These are phyloP conservation scores for Aureobasidium sp. DNA, from an alignment of 2,329 filamentous ascomycete species.

Conservation along the genomic window DNA sequence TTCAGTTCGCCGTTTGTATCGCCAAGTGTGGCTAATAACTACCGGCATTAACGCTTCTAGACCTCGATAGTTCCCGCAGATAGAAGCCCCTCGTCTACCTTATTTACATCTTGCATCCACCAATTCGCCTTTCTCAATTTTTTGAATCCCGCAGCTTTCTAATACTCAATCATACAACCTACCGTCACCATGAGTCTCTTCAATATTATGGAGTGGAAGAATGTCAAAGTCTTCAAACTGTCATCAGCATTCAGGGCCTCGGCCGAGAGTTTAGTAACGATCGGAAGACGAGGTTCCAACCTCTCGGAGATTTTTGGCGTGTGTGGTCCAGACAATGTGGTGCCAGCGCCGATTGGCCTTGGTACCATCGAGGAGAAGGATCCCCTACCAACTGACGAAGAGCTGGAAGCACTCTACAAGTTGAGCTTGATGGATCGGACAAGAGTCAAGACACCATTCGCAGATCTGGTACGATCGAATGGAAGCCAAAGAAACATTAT, in stretches of 20 bases:
- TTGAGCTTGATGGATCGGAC: background rate
- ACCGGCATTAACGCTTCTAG: background rate
- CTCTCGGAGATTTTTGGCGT: background rate
- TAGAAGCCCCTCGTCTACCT: background rate
- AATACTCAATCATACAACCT: background rate
- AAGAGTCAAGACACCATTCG: background rate
- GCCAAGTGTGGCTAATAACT: background rate
- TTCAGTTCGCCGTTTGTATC: background rate
- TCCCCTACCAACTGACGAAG: background rate
- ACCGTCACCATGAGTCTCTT: background rate
- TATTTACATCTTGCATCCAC: background rate
- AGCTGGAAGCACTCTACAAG: background rate
- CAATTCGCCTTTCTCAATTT: background rate
- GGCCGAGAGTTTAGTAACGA: background rate
- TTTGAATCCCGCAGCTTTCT: background rate
- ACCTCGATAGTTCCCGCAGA: background rate
- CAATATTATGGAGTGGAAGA: background rate
- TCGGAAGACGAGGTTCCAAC: background rate
- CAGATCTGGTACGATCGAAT: background rate
- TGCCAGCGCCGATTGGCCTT: background rate
- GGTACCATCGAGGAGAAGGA: background rate
- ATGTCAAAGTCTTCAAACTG: background rate
- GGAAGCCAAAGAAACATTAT: constrained; percentile 20
- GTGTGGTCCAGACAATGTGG: background rate
- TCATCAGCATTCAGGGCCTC: too few species aligned